Evolutionary conservation across 2,329 filamentous ascomycete genomes (phyloP), one percentile per base, ranked within the genome.

Genomic region (Claviceps sp.): DNA sequence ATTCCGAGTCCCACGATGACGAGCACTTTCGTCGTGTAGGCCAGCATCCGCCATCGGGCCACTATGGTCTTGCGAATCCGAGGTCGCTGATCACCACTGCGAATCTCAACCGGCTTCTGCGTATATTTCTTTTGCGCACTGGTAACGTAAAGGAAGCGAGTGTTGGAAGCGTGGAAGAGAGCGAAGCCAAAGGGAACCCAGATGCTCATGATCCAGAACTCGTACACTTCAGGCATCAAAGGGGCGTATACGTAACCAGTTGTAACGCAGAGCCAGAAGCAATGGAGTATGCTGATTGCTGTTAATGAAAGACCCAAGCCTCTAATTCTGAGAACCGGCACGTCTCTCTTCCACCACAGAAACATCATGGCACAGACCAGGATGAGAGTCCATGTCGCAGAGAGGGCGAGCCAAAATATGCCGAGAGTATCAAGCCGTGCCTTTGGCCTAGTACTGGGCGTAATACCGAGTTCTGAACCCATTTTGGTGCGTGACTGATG

Each of bases 121-220:
- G 66, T 62, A 34, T 67, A 67, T 50, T 72, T 71, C 56, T 68
- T 71, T 62, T 83, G 80, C 26, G 73, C 69, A 56, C 72, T 72
- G 49, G 78, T 78, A 51, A 82, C 70, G 56, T 81, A 69, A 18
- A 82, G 71, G 50, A 84, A 78, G 52, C 78, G 77, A 58, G 71
- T 75, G 61, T 83, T 82, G 54, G 77, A 76, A 22, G 78, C 81
- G 60, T 85, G 81, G 60, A 84, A 84, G 5, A 85, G 66, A 7
- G 79, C 81, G 51, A 85, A 79, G 24, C 82, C 81, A 47, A 80
- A 74, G 11, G 82, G 82, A 3, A 85, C 68, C 62, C 79, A 82
- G 52, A 80, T 70, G 55, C 77, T 75, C 82, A 85, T 85, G 63
- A 82, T 73, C 79, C 81, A 85, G 62, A 73, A 85, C 63, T 83